Evolutionary conservation across 108 stramenopile species (phyloP).

Genomic region (Bacterosira constricta): DNA sequence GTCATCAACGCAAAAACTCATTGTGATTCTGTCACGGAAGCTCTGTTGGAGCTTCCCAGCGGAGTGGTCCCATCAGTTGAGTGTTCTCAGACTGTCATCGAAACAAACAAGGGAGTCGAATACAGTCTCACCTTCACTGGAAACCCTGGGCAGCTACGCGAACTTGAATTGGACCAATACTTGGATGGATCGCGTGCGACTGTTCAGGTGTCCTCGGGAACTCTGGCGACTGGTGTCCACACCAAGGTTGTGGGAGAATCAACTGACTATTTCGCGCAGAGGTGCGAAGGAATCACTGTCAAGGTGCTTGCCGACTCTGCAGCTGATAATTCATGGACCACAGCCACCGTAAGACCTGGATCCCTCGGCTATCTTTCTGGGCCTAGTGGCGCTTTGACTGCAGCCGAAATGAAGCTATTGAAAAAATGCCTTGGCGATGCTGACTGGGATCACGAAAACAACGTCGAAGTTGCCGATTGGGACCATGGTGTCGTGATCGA

Average conservation of each 20-base stretch:
- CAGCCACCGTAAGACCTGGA: constrained; percentile 36
- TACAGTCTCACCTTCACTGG: constrained; percentile 50
- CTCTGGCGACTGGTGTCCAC: constrained; percentile 29
- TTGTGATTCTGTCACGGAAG: constrained; percentile 54
- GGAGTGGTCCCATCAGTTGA: constrained; percentile 53
- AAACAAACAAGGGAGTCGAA: constrained; percentile 35
- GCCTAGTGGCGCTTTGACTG: constrained; percentile 29
- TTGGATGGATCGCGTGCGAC: constrained; percentile 57
- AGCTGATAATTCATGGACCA: constrained; percentile 26
- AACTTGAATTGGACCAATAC: constrained; percentile 50
- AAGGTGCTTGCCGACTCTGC: constrained; percentile 47
- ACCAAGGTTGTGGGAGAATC: constrained; percentile 64
- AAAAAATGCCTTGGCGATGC: constrained; percentile 73
- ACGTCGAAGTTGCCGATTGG: constrained; percentile 71
- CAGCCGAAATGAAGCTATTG: constrained; percentile 46
- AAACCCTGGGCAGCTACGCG: constrained; percentile 56
- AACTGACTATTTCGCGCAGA: constrained; percentile 57
- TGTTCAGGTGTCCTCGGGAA: constrained; percentile 35
- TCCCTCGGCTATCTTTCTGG: constrained; percentile 50
- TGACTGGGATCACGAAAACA: constrained; percentile 62
- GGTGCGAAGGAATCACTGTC: constrained; percentile 61
- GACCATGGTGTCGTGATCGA: constrained; percentile 50
- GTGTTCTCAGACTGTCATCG: constrained; percentile 40
- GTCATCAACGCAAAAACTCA: constrained; percentile 20
- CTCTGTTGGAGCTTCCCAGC: constrained; percentile 63